Percentiles rank a stretch among this genome's conserved stretches.
phyloP scores from a whole-genome alignment of 1,139 yeast species.

The Nakaseomyces uthaithaninus region DNA sequence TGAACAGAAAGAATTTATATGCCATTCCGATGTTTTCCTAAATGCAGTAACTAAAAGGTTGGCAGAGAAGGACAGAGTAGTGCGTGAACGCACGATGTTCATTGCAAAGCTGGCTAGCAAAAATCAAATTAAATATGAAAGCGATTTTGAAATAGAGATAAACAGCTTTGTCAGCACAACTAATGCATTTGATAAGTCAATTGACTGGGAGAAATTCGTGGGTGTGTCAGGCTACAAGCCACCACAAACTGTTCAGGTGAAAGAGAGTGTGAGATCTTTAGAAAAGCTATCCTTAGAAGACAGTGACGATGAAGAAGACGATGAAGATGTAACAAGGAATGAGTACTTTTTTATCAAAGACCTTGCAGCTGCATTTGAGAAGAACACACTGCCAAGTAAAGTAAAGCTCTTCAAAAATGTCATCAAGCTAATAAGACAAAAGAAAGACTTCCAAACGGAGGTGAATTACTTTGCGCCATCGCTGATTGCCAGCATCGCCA shows the following conservation, averaged over 20 bases:
- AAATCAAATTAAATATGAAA: conserved; percentile 29
- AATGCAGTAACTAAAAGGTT: conserved; percentile 33
- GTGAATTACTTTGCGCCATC: conserved; percentile 40
- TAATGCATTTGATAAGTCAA: conserved; percentile 8
- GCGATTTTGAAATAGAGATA: conserved; percentile 24
- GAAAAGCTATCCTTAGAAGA: conserved; percentile 14
- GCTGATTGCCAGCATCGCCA: conserved; percentile 39
- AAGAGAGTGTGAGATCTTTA: neutral
- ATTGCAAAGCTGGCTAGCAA: conserved; percentile 33
- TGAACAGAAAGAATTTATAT: conserved; percentile 15
- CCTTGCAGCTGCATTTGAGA: conserved; percentile 25
- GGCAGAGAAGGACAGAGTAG: conserved; percentile 19
- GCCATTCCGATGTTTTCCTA: conserved; percentile 26
- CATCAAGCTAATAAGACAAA: conserved; percentile 32
- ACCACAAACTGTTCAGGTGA: neutral
- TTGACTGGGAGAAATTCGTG: conserved; percentile 16
- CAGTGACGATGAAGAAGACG: conserved; percentile 23
- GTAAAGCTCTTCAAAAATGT: conserved; percentile 27
- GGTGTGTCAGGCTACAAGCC: neutral
- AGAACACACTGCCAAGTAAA: conserved; percentile 11
- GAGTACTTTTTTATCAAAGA: conserved; percentile 34
- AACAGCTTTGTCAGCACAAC: conserved; percentile 14
- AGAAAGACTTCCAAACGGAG: conserved; percentile 31
- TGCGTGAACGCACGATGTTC: conserved; percentile 35
- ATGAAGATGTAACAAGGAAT: conserved; percentile 17